phyloP scores from a whole-genome alignment of 2,329 filamentous ascomycete genomes.

The Beauveria sp. region DNA sequence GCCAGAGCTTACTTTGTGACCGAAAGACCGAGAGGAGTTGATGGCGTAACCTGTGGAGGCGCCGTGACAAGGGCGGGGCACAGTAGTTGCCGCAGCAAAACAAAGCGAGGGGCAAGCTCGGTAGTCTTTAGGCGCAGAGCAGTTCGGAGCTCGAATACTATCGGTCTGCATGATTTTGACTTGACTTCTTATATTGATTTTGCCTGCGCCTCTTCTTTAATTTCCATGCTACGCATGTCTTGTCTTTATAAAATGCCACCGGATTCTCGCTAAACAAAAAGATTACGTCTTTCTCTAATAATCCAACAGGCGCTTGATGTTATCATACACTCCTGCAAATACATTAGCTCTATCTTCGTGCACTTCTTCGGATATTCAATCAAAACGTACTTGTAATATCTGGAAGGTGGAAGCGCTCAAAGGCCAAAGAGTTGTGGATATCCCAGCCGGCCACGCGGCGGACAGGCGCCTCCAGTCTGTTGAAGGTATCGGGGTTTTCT shows the following conservation, averaged over 20 bases:
- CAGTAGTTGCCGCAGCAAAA: not conserved
- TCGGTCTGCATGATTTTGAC: not conserved
- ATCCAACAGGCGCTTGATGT: constrained; percentile 57
- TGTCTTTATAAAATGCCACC: not conserved
- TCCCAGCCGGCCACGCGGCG: constrained; percentile 83
- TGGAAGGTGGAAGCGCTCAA: constrained; percentile 73
- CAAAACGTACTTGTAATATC: constrained; percentile 72
- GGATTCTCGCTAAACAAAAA: not conserved
- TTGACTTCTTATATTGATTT: not conserved
- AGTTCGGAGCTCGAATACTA: too few species aligned
- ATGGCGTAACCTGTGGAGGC: constrained; percentile 11
- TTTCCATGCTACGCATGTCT: not conserved
- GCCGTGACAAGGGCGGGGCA: constrained; percentile 10
- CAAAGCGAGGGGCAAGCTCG: not conserved
- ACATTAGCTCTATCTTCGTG: not conserved
- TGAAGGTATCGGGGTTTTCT: constrained; percentile 66
- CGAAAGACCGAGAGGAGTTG: constrained; percentile 1
- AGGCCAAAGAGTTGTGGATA: constrained; percentile 72
- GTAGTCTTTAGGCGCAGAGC: not conserved
- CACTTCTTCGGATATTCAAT: too few species aligned
- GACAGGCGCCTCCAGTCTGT: constrained; percentile 78
- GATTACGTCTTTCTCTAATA: constrained; percentile 40
- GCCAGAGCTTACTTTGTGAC: not conserved
- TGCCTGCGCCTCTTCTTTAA: not conserved
- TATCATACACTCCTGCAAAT: constrained; percentile 58